Conservation (phyloP, 768 basidiomycete species). For the Leccinum barrowsii region DNA sequence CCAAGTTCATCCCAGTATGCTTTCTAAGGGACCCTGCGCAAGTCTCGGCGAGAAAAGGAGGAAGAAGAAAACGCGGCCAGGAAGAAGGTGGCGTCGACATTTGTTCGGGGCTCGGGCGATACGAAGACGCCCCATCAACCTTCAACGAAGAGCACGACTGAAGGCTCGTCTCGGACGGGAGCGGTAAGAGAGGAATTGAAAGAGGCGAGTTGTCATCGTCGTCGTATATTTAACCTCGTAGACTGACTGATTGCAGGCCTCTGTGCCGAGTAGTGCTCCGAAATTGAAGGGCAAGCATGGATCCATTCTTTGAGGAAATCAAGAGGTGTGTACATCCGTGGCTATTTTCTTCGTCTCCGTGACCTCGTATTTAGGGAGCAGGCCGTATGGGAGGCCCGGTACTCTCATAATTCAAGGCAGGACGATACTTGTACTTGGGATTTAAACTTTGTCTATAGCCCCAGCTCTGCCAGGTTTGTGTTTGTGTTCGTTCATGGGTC, state of each 20-base stretch:
- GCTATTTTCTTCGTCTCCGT: background rate
- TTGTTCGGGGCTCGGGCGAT: conserved; percentile 49
- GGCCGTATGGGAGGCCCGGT: conserved; percentile 83
- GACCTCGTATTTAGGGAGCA: conserved; percentile 66
- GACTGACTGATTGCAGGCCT: conserved; percentile 37
- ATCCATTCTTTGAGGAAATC: conserved; percentile 89
- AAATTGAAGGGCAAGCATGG: conserved; percentile 93
- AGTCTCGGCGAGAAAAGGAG: conserved; percentile 88
- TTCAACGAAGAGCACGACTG: conserved; percentile 29
- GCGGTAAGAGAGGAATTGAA: conserved; percentile 31
- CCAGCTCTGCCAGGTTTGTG: conserved; percentile 80
- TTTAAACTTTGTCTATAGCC: conserved; percentile 30
- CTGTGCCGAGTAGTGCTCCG: conserved; percentile 50
- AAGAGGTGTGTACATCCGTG: conserved; percentile 57
- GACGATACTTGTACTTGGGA: background rate
- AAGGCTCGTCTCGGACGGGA: conserved; percentile 31
- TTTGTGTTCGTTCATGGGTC: background rate
- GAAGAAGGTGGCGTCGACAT: conserved; percentile 50
- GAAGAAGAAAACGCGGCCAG: conserved; percentile 75
- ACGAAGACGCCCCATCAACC: conserved; percentile 40
- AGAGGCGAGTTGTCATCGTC: conserved; percentile 25
- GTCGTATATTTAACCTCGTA: background rate
- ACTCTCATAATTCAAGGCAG: conserved; percentile 45
- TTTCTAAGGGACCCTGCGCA: conserved; percentile 72
- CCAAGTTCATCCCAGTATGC: conserved; percentile 65